These are phyloP conservation scores for Saccharomycopsis guyanensis DNA, from an alignment of 805 yeast species.

Conservation along the genomic window DNA sequence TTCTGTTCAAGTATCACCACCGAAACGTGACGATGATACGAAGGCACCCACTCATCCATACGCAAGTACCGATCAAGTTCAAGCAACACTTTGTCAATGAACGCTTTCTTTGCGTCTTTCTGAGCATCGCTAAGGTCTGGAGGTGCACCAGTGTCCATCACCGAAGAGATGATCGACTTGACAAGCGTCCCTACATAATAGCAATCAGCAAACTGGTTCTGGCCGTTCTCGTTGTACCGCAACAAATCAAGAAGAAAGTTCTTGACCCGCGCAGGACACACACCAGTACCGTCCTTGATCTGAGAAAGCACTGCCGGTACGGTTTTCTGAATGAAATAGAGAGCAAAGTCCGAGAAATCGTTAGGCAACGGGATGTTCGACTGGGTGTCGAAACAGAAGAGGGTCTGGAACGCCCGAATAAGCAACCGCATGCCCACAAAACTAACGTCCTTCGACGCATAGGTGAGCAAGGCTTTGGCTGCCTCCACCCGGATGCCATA, in stretches of 20 bases:
- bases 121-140: conserved; percentile 23
- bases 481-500: conserved; percentile 89
- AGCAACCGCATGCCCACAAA: conserved; percentile 70
- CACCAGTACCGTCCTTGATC: conserved; percentile 56
- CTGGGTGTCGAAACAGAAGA: conserved; percentile 71
- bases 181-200: conserved; percentile 56
- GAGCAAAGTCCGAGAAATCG: conserved; percentile 65
- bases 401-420: conserved; percentile 54
- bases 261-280: conserved; percentile 51
- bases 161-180: conserved; percentile 37
- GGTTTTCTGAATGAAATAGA: conserved; percentile 61
- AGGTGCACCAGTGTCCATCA: conserved; percentile 26
- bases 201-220: conserved; percentile 68
- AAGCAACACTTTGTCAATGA: conserved; percentile 41
- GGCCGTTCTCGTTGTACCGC: conserved; percentile 78
- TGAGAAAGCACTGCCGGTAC: conserved; percentile 55
- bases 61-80: conserved; percentile 72
- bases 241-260: conserved; percentile 61
- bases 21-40: conserved; percentile 52
- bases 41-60: conserved; percentile 82
- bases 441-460: conserved; percentile 52
- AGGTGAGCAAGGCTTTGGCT: conserved; percentile 64
- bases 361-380: conserved; percentile 69
- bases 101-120: conserved; percentile 29
- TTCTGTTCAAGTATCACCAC: conserved; percentile 51